These are phyloP conservation scores for Dactylellina cionopaga DNA, from an alignment of 2,329 filamentous ascomycete genomes.

Conservation along the genomic window DNA sequence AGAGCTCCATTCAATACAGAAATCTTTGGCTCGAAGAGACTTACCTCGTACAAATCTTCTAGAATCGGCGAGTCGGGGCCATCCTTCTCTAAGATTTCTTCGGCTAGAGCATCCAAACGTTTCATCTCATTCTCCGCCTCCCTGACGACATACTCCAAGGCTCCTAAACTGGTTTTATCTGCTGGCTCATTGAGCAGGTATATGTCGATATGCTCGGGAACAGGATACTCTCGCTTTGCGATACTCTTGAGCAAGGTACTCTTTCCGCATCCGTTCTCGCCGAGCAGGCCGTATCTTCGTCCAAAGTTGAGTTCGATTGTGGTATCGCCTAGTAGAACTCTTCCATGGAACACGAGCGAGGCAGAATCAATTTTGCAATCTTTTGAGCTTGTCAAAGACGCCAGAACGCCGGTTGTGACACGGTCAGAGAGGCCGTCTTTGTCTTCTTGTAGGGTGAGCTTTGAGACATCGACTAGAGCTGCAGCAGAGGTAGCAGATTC, in stretches of 20 bases:
- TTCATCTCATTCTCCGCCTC: constrained; percentile 95
- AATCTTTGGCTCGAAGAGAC: constrained; percentile 58
- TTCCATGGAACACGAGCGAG: constrained; percentile 96
- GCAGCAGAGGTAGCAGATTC: constrained; percentile 72
- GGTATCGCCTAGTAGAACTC: constrained; percentile 92
- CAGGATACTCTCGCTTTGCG: constrained; percentile 89
- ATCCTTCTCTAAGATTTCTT: constrained; percentile 88
- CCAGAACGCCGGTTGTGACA: constrained; percentile 95
- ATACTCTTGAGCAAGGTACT: constrained; percentile 97
- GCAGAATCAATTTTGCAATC: constrained; percentile 97
- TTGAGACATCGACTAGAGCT: constrained; percentile 83
- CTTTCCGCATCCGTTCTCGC: constrained; percentile 99
- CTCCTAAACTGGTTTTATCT: constrained; percentile 85
- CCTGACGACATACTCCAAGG: constrained; percentile 94
- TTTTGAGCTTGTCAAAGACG: constrained; percentile 83
- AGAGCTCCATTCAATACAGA: not conserved
- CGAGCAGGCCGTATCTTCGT: constrained; percentile 90
- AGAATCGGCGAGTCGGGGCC: constrained; percentile 90
- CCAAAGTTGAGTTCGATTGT: constrained; percentile 92
- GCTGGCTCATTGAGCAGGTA: constrained; percentile 98
- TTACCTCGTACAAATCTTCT: constrained; percentile 93
- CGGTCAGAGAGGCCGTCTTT: constrained; percentile 95
- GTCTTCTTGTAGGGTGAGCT: constrained; percentile 91
- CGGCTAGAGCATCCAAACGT: constrained; percentile 85
- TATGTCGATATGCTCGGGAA: constrained; percentile 96